A percentile compares a stretch with the other conserved stretches of the same genome.
Conservation (phyloP, 176 grass and related monocot genomes). For the Musa schizocarpa region DNA sequence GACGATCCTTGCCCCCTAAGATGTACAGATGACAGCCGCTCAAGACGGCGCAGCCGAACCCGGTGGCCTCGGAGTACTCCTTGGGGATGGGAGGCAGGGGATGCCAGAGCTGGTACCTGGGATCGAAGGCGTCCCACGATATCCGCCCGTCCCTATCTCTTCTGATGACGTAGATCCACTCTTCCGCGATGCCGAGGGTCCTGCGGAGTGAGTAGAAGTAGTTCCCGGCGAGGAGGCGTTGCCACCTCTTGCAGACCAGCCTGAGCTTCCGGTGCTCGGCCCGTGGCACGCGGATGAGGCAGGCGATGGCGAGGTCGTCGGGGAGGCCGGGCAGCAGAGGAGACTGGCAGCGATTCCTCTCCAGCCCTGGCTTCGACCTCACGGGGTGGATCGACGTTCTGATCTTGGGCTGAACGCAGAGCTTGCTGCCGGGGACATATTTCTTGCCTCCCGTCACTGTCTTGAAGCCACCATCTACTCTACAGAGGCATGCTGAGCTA, state of each 20-base stretch:
- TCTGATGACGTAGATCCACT: constrained; percentile 65
- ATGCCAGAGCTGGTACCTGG: constrained; percentile 41
- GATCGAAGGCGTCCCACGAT: constrained; percentile 56
- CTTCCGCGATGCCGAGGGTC: constrained; percentile 41
- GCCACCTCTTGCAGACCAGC: constrained; percentile 61
- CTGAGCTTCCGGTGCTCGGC: constrained; percentile 48
- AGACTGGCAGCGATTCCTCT: constrained; percentile 18
- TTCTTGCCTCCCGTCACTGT: constrained; percentile 23
- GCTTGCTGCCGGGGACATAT: constrained; percentile 27
- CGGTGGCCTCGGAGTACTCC: constrained; percentile 49
- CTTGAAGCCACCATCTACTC: constrained; percentile 33
- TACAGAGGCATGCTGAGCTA: constrained; percentile 55
- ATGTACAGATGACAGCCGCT: constrained; percentile 70
- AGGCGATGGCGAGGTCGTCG: constrained; percentile 64
- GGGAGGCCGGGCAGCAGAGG: constrained; percentile 63
- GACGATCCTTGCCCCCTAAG: constrained; percentile 39
- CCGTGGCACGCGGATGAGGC: constrained; percentile 56
- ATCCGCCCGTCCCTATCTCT: constrained; percentile 41
- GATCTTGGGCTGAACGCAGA: constrained; percentile 46
- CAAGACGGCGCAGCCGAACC: constrained; percentile 62
- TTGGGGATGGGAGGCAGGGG: constrained; percentile 43
- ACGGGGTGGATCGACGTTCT: constrained; percentile 66
- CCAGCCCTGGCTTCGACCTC: constrained; percentile 25
- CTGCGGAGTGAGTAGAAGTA: constrained; percentile 71
- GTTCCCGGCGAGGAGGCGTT: constrained; percentile 61